Evolutionary conservation across 108 stramenopile species (phyloP), one percentile per base, ranked within the genome.

Genomic region (Aurantiochytrium sp.): DNA sequence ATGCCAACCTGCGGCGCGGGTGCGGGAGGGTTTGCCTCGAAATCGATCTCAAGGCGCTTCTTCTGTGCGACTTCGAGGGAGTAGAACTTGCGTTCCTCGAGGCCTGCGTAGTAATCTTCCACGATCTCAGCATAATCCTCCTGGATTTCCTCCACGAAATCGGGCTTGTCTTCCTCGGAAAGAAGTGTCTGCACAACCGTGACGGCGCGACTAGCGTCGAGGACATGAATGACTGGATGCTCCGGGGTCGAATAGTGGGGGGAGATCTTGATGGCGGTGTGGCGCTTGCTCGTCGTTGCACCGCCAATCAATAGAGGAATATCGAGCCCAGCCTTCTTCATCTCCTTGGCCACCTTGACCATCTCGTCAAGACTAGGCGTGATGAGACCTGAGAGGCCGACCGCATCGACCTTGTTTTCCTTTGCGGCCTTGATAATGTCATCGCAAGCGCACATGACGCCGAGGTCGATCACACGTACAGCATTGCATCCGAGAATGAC

Each of bases 401-500:
- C 96, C 4, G 98, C 96, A 88, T 99, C 98, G 21, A 97, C 97
- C 72, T 98, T 93, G 90, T 98, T 96, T 88, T 98, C 97, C 76
- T 94, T 94, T 5, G 98, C 98, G 90, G 96, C 96, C 72, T 95
- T 97, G 29, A 99, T 91, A 93, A 99, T 99, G 4, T 89, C 60
- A 90, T 99, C 99, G 89, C 97, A 98, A 5, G 98, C 94, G 89
- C 93, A 93, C 99, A 99, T 99, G 72, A 99, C 99, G 45, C 99
- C 99, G 88, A 99, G 96, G 92, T 99, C 99, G 92, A 97, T 98
- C 21, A 99, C 99, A 92, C 98, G 98, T 95, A 94, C 99, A 91
- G 98, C 98, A 94, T 99, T 99, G 96, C 99, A 99, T 19, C 98
- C 98, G 43, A 99, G 95, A 42, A 99, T 98, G 55, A 99, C 98